phyloP scores from a whole-genome alignment of 495 filamentous ascomycete species.

The Aspergillus carlsbadensis region DNA sequence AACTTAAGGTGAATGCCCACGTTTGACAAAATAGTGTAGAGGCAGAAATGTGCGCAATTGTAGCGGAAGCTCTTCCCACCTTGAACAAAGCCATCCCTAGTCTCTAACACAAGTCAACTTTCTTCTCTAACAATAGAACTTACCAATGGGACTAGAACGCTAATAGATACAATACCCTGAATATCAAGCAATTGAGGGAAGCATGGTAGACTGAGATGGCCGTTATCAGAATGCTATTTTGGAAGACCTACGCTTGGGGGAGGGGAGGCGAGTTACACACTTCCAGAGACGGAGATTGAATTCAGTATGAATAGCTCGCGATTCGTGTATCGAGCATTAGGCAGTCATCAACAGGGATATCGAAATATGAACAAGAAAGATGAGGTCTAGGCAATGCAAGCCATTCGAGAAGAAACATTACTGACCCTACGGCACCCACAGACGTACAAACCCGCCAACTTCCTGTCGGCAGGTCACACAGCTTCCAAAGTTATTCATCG shows the following conservation, averaged over 20 bases:
- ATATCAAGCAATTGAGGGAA: neutral
- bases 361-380: slow-evolving; percentile 9
- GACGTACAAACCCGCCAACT: slow-evolving; percentile 79
- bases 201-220: too few species aligned
- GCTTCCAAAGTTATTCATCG: slow-evolving; percentile 94
- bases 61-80: neutral
- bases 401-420: neutral
- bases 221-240: neutral
- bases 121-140: too few species aligned
- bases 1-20: too few species aligned
- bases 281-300: neutral
- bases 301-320: neutral
- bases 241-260: neutral
- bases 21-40: too few species aligned
- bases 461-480: slow-evolving; percentile 91
- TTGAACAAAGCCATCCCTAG: neutral
- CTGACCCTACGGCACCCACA: slow-evolving; percentile 75
- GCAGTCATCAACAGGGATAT: neutral
- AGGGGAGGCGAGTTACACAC: neutral
- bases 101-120: neutral
- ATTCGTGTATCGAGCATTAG: neutral
- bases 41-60: neutral
- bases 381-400: neutral
- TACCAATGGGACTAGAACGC: neutral
- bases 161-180: neutral